Percentiles rank a stretch among this genome's conserved stretches.
Conservation (phyloP, 805 yeast genomes). For the Yamadazyma laniorum region DNA sequence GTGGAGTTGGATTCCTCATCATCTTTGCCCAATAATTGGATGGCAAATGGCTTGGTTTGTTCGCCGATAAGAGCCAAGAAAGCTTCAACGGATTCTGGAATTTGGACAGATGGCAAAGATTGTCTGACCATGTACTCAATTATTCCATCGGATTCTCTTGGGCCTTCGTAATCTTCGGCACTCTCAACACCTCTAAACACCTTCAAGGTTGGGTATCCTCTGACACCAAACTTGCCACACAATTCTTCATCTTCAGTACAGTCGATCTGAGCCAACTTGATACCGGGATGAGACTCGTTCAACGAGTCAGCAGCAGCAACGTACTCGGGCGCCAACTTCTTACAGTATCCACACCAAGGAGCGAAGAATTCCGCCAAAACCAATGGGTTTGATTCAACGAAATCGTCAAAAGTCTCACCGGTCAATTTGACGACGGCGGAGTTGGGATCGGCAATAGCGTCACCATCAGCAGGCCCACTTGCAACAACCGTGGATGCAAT, state of each 20-base stretch:
- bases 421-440: constrained; percentile 85
- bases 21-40: constrained; percentile 47
- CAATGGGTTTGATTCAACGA: constrained; percentile 68
- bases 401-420: constrained; percentile 59
- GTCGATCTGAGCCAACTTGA: constrained; percentile 79
- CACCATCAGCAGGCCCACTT: constrained; percentile 45
- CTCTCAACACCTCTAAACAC: constrained; percentile 59
- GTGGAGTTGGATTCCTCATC: constrained; percentile 45
- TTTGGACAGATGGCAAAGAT: constrained; percentile 65
- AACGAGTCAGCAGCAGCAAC: constrained; percentile 67
- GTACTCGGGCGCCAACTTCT: constrained; percentile 79
- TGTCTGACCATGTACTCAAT: constrained; percentile 76
- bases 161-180: constrained; percentile 74
- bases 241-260: constrained; percentile 76
- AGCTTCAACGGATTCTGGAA: constrained; percentile 43
- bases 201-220: constrained; percentile 84
- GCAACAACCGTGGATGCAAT: constrained; percentile 38
- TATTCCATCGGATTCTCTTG: constrained; percentile 78
- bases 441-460: constrained; percentile 74
- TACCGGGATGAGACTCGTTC: constrained; percentile 49
- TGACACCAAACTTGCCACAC: constrained; percentile 64
- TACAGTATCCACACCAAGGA: constrained; percentile 99
- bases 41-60: constrained; percentile 52
- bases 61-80: constrained; percentile 50
- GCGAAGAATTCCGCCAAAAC: constrained; percentile 88